Conservation (phyloP, 73 alveolate genomes). For the Tetrahymena malaccensis region DNA sequence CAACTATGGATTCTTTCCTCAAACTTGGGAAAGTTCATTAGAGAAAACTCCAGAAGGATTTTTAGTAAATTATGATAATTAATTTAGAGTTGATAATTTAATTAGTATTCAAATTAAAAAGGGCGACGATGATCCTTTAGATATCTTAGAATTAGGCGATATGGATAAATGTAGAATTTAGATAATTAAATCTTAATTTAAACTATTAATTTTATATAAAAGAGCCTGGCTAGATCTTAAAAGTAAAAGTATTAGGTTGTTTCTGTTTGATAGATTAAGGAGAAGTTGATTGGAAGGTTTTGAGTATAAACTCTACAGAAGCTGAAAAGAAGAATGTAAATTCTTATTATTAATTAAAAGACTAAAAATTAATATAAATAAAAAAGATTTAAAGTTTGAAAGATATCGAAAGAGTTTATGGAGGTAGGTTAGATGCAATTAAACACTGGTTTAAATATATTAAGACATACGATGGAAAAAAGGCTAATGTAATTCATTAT, state of each 20-base stretch:
- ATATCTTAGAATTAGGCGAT: conserved; percentile 60
- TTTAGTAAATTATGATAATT: background rate
- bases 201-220: background rate
- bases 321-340: conserved; percentile 19
- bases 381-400: background rate
- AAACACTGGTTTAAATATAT: conserved; percentile 65
- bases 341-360: background rate
- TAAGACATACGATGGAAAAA: conserved; percentile 80
- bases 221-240: conserved; percentile 37
- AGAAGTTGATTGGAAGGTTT: conserved; percentile 82
- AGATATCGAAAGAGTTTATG: conserved; percentile 31
- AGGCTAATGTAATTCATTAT: conserved; percentile 54
- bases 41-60: conserved; percentile 32
- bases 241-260: conserved; percentile 70
- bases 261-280: conserved; percentile 82
- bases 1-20: conserved; percentile 82
- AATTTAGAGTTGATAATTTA: background rate
- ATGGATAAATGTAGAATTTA: background rate
- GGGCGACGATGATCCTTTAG: conserved; percentile 90
- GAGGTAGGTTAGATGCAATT: conserved; percentile 41
- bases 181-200: background rate
- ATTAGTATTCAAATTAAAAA: background rate
- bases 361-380: background rate
- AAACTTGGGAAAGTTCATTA: conserved; percentile 76
- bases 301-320: conserved; percentile 47